Percentiles rank a stretch among this genome's conserved stretches.
Conservation (phyloP, 2,329 filamentous ascomycete genomes). For the Arthrobotrys sinensis region DNA sequence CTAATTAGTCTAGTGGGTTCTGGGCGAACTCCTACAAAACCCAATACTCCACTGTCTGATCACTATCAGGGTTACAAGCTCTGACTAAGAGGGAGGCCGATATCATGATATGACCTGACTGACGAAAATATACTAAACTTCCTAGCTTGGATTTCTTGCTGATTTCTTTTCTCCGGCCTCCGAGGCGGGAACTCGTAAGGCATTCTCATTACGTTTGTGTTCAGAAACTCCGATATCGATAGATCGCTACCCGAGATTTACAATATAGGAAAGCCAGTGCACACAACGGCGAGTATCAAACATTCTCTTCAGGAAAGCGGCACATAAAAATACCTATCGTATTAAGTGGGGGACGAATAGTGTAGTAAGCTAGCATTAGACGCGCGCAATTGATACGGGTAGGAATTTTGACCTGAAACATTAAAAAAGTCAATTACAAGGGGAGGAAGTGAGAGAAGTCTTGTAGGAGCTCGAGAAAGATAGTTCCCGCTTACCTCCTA, state of each 20-base stretch:
- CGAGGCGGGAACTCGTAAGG: neutral
- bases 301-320: slow-evolving; percentile 9
- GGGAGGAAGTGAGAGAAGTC: neutral
- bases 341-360: neutral
- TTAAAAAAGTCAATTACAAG: slow-evolving; percentile 32
- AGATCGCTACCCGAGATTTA: slow-evolving; percentile 52
- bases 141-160: neutral
- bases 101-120: slow-evolving; percentile 29
- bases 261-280: slow-evolving; percentile 40
- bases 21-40: slow-evolving; percentile 26
- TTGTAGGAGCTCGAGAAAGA: slow-evolving; percentile 59
- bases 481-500: slow-evolving; percentile 57
- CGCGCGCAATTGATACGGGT: slow-evolving; percentile 38
- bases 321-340: neutral
- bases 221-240: slow-evolving; percentile 40
- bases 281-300: slow-evolving; percentile 35
- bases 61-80: slow-evolving; percentile 22
- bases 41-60: slow-evolving; percentile 23
- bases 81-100: slow-evolving; percentile 17
- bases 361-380: slow-evolving; percentile 25
- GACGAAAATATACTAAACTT: slow-evolving; percentile 11
- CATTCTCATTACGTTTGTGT: slow-evolving; percentile 51
- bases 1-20: slow-evolving; percentile 12
- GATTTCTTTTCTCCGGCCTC: slow-evolving; percentile 5
- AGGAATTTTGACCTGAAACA: slow-evolving; percentile 52